Evolutionary conservation across 495 filamentous ascomycete genomes (phyloP), one percentile per base, ranked within the genome.

Genomic region (Lichenothelia convexa): DNA sequence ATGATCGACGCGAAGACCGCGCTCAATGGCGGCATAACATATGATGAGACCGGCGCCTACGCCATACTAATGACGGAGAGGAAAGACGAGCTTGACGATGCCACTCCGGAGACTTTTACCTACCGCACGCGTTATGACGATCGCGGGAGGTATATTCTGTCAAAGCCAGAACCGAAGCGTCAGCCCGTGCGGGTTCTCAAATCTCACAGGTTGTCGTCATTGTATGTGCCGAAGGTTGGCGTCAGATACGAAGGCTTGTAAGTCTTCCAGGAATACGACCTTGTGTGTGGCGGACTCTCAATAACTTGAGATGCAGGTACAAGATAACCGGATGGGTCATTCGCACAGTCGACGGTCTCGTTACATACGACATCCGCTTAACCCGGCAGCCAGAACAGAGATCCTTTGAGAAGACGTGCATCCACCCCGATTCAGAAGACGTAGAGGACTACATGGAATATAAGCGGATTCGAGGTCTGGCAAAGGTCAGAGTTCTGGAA

Each of bases 201-300:
- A 11, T 47, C 35, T 16, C 54, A 60, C 34, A 44, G 42, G 5
- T 41, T 60, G 12, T 42, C 33, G 16, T 51, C 45, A 23, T 38
- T 53, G 19, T 54, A 46, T 46, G 44, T 45, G 5, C 57, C 55
- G 1, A 50, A 47, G 32, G 55, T 52, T 21, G 57, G 57, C 1
- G 32, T 60, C 13, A 31, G 57, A 32, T 60, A 57, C 38, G 57
- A 58, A 21, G 57, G 57, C 19, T 40, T 58, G 57, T 60, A 27
- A 46, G 53, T 55, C 11, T 13, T 16, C 24, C 18, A 45, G 40
- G 32, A n/a, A n/a, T n/a, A n/a, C n/a, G n/a, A n/a, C n/a, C n/a
- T n/a, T n/a, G n/a, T n/a, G n/a, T n/a, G n/a, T n/a, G n/a, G n/a
- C n/a, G n/a, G n/a, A n/a, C n/a, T n/a, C n/a, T n/a, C n/a, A n/a